Evolutionary conservation across 768 basidiomycete genomes (phyloP), one percentile per base, ranked within the genome.

Genomic region (Boletus rex-veris): DNA sequence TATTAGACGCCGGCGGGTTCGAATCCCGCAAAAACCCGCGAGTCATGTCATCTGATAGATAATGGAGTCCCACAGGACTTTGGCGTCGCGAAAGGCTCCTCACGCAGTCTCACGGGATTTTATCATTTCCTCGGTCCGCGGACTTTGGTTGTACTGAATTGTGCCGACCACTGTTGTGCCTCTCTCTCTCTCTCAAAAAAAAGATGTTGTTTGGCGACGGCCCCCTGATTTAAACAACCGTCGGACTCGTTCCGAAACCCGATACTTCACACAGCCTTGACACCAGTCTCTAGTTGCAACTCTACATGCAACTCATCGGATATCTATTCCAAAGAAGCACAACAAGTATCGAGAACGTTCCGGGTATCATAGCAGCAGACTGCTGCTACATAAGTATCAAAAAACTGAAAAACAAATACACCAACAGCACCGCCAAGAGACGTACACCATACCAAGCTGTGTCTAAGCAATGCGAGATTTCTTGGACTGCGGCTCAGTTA

Each of bases 141-240:
- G 24, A 19, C 19, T 19, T 19, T 19, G 19, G 19, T 19, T 19
- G 19, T 19, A 19, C 19, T 2, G 19, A 19, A 19, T 19, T 19
- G 21, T 21, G 21, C 21, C 21, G 21, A 4, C n/a, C n/a, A n/a
- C n/a, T n/a, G n/a, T n/a, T n/a, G 24, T 24, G 5, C 24, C 5
- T 4, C 24, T 24, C 24, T 24, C 21, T 24, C 21, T 3, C 4
- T n/a, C n/a, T n/a, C 4, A 24, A 21, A 21, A 21, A 21, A 21
- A 21, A 21, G 3, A 21, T 3, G 21, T 21, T 64, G 30, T 66
- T 66, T 61, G 59, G 53, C 46, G 4, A 14, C 7, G 3, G 30
- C 58, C 38, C 38, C 44, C 47, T 5, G 51, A 46, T 50, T 24
- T 53, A 60, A 66, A 66, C 55, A 61, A 58, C 26, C 45, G 50